These are phyloP conservation scores for Monosporozyma aerobia DNA, from an alignment of 805 yeast genomes.

Conservation along the genomic window DNA sequence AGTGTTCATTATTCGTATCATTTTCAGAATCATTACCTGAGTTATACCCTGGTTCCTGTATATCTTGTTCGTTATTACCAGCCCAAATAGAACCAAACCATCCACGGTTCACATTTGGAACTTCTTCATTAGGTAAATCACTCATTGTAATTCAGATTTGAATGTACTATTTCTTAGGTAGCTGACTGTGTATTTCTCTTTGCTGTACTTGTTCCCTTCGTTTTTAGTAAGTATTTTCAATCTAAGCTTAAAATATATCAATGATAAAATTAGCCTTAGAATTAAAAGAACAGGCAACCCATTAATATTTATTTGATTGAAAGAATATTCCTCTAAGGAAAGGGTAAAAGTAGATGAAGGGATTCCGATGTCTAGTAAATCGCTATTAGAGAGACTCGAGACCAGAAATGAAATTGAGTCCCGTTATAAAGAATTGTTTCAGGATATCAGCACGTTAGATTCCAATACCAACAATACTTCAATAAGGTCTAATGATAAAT, in stretches of 20 bases:
- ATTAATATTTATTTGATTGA: not conserved
- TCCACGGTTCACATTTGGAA: not conserved
- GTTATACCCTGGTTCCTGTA: not conserved
- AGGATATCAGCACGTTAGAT: not conserved
- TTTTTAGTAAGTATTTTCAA: not conserved
- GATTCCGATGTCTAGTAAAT: not conserved
- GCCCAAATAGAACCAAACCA: not conserved
- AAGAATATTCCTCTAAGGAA: not conserved
- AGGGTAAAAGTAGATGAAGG: not conserved
- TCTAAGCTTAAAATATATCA: not conserved
- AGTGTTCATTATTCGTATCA: not conserved
- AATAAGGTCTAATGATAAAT: not conserved
- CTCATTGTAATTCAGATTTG: not conserved
- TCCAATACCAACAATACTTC: not conserved
- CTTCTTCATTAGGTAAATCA: not conserved
- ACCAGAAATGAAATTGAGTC: not conserved
- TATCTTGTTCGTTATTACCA: not conserved
- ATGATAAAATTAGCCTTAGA: not conserved
- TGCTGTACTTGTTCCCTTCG: not conserved
- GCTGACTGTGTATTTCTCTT: not conserved
- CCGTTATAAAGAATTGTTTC: slow-evolving; percentile 1
- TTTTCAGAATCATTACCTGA: not conserved
- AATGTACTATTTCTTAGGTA: not conserved
- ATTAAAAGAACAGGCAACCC: not conserved
- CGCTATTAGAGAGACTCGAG: not conserved